Conservation (phyloP, 805 yeast species). For the Hermanozyma aechmeae region DNA sequence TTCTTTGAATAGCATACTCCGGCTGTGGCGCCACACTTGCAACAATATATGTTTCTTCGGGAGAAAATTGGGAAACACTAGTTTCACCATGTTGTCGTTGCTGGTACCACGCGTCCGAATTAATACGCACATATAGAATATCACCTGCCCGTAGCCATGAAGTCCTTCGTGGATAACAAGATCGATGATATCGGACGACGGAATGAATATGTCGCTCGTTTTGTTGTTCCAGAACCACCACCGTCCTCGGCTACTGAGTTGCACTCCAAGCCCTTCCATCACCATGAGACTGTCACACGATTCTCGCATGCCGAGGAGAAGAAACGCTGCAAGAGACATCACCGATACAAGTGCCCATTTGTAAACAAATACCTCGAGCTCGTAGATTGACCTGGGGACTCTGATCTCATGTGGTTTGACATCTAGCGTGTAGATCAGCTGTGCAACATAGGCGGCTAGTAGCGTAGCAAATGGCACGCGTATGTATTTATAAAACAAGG, state of each 20-base stretch:
- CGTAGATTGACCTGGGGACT: background rate
- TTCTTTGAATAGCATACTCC: constrained; percentile 23
- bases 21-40: constrained; percentile 29
- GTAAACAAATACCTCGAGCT: background rate
- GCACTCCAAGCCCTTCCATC: constrained; percentile 39
- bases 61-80: constrained; percentile 33
- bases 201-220: constrained; percentile 37
- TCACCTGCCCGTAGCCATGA: constrained; percentile 51
- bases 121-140: constrained; percentile 54
- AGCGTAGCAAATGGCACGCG: constrained; percentile 9
- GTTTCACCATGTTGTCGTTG: constrained; percentile 16
- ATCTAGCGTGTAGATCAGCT: background rate
- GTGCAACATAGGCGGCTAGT: constrained; percentile 3
- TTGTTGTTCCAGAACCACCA: constrained; percentile 9
- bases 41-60: constrained; percentile 33
- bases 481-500: constrained; percentile 6
- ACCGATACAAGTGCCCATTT: constrained; percentile 1
- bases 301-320: constrained; percentile 18
- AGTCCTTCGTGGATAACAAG: constrained; percentile 72
- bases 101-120: constrained; percentile 9
- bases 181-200: constrained; percentile 49
- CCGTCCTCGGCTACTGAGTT: constrained; percentile 20
- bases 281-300: constrained; percentile 35
- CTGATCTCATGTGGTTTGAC: background rate
- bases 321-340: constrained; percentile 1